Conservation (phyloP, 176 grass and related monocot species). For the Aegilops sharonensis region DNA sequence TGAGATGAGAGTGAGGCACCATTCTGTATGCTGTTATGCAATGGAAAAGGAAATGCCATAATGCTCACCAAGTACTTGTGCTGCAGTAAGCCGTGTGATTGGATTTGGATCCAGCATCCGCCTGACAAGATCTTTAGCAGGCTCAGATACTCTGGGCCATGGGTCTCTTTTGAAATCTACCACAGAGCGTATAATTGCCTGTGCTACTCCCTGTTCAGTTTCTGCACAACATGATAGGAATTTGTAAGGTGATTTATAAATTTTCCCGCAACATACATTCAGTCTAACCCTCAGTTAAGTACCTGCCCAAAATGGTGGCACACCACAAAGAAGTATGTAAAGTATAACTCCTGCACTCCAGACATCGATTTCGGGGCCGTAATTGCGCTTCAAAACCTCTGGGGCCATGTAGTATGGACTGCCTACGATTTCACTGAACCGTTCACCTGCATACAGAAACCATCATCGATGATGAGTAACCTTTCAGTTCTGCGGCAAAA, state of each 20-base stretch:
- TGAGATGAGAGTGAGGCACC: background rate
- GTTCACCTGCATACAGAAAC: constrained; percentile 59
- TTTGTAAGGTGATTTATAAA: constrained; percentile 14
- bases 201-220: constrained; percentile 92
- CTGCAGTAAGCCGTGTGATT: constrained; percentile 63
- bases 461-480: background rate
- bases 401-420: constrained; percentile 99
- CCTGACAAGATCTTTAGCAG: constrained; percentile 92
- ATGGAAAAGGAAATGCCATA: background rate
- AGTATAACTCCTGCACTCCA: constrained; percentile 99
- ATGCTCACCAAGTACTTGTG: constrained; percentile 88
- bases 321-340: constrained; percentile 93
- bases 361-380: constrained; percentile 94
- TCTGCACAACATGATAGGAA: constrained; percentile 48
- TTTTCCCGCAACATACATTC: background rate
- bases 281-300: constrained; percentile 2
- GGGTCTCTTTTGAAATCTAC: constrained; percentile 96
- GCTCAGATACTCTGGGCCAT: constrained; percentile 88
- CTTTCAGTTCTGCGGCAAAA: constrained; percentile 9
- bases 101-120: constrained; percentile 95
- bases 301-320: constrained; percentile 99
- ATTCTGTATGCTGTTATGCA: background rate
- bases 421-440: constrained; percentile 89
- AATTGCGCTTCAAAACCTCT: constrained; percentile 92
- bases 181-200: constrained; percentile 82